Conservation (phyloP, 345 rosid species). For the Cardamine chenopodiifolia region DNA sequence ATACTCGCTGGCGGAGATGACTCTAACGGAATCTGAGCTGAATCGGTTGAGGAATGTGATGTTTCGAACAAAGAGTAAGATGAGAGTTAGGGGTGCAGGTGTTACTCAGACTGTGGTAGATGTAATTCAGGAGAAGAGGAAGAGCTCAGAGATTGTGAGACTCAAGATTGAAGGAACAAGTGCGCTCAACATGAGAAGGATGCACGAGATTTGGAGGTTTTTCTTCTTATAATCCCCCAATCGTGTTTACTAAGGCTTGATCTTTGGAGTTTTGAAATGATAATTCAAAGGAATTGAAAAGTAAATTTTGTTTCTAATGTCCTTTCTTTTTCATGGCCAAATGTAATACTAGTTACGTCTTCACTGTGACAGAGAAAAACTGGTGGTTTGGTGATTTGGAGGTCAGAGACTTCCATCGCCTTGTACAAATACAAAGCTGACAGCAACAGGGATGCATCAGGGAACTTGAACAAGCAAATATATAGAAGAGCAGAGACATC, state of each 20-base stretch:
- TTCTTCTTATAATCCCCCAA: constrained; percentile 32
- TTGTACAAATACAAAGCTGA: constrained; percentile 77
- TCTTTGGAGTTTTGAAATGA: constrained; percentile 18
- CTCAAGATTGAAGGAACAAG: constrained; percentile 79
- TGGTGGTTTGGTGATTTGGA: constrained; percentile 97
- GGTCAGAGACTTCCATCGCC: constrained; percentile 81
- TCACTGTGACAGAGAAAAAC: constrained; percentile 71
- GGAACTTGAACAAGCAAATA: constrained; percentile 50
- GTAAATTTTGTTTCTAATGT: not conserved
- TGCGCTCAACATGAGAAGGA: constrained; percentile 89
- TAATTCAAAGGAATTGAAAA: not conserved
- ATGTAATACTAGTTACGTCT: constrained; percentile 2
- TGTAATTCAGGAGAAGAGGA: constrained; percentile 77
- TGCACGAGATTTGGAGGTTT: constrained; percentile 94
- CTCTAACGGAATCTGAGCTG: constrained; percentile 72
- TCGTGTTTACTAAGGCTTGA: not conserved
- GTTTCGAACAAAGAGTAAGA: constrained; percentile 62
- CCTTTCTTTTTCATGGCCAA: not conserved
- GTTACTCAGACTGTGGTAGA: constrained; percentile 77
- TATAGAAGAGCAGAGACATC: constrained; percentile 51
- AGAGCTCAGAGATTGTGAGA: constrained; percentile 74
- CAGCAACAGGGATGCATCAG: constrained; percentile 60
- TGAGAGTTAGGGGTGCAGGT: constrained; percentile 64
- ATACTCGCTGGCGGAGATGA: constrained; percentile 71
- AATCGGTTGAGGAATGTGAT: constrained; percentile 79